Conservation (phyloP, 306 rosid genomes). For the Cicer yamashitae region DNA sequence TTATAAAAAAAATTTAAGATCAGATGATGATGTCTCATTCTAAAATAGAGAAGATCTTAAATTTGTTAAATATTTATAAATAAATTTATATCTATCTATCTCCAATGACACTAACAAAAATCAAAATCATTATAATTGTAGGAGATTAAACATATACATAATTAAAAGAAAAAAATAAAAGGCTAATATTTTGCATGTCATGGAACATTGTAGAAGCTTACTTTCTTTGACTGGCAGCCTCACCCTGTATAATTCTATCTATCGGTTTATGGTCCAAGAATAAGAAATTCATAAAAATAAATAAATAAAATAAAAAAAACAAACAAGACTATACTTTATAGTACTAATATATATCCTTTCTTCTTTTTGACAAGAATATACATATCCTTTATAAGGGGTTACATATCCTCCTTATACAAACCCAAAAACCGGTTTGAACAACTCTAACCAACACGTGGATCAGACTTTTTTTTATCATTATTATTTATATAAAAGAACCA, state of each 20-base stretch:
- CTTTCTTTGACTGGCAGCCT: conserved; percentile 63
- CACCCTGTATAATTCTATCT: neutral
- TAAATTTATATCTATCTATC: too few relatives aligned
- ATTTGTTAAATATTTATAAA: too few relatives aligned
- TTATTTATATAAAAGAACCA: too few relatives aligned
- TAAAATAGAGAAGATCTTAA: too few relatives aligned
- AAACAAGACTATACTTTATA: neutral
- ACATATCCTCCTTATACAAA: neutral
- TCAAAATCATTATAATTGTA: too few relatives aligned
- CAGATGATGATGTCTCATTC: too few relatives aligned
- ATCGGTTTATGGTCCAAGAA: conserved; percentile 11
- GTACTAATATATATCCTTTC: neutral
- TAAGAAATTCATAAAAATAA: neutral
- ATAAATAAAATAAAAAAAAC: neutral
- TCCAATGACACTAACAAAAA: too few relatives aligned
- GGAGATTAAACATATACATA: too few relatives aligned
- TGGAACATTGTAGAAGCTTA: conserved; percentile 49
- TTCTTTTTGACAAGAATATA: neutral
- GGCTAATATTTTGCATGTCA: neutral
- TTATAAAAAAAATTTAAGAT: too few relatives aligned
- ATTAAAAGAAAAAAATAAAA: too few relatives aligned
- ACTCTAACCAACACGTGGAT: conserved; percentile 62
- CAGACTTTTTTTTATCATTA: conserved; percentile 41
- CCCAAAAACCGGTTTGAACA: conserved; percentile 48
- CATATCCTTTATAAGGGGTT: neutral